These are phyloP conservation scores for Blastobotrys terrestris DNA, from an alignment of 805 yeast species.

Conservation along the genomic window DNA sequence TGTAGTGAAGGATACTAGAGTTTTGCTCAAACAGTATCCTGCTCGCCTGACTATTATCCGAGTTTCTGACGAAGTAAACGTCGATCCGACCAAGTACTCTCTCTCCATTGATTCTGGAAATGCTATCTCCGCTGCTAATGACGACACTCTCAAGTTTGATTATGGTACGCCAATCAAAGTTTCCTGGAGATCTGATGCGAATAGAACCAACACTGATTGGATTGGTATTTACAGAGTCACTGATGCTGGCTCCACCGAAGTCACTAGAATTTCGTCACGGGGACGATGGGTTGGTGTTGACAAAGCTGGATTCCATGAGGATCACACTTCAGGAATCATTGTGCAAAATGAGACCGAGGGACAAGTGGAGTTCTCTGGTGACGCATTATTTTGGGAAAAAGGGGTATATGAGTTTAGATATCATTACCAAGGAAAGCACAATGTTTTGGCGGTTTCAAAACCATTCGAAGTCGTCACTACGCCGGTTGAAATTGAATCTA, in stretches of 20 bases:
- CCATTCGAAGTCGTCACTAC: conserved; percentile 57
- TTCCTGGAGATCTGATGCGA: conserved; percentile 48
- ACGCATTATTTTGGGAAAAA: conserved; percentile 52
- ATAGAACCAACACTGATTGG: conserved; percentile 57
- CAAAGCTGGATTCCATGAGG: conserved; percentile 16
- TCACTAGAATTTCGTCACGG: conserved; percentile 53
- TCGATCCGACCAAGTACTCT: conserved; percentile 22
- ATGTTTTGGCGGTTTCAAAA: conserved; percentile 56
- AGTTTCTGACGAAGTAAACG: conserved; percentile 24
- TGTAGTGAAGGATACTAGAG: conserved; percentile 28
- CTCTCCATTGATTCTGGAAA: conserved; percentile 13
- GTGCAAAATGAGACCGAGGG: conserved; percentile 35
- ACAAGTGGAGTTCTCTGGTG: conserved; percentile 41
- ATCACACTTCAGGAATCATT: conserved; percentile 21
- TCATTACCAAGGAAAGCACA: conserved; percentile 61
- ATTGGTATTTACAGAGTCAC: conserved; percentile 64
- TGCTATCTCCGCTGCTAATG: neutral
- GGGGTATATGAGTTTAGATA: conserved; percentile 73
- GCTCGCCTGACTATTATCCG: conserved; percentile 29
- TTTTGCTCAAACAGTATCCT: conserved; percentile 34
- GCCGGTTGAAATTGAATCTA: conserved; percentile 27
- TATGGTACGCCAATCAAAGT: conserved; percentile 50
- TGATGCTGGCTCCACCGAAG: conserved; percentile 47
- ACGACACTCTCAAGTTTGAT: conserved; percentile 11
- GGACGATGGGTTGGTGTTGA: conserved; percentile 58